A percentile compares a stretch with the other conserved stretches of the same genome.
Evolutionary conservation across 2,329 filamentous ascomycete species (phyloP).

Genomic region (Boeremia lycopersici): DNA sequence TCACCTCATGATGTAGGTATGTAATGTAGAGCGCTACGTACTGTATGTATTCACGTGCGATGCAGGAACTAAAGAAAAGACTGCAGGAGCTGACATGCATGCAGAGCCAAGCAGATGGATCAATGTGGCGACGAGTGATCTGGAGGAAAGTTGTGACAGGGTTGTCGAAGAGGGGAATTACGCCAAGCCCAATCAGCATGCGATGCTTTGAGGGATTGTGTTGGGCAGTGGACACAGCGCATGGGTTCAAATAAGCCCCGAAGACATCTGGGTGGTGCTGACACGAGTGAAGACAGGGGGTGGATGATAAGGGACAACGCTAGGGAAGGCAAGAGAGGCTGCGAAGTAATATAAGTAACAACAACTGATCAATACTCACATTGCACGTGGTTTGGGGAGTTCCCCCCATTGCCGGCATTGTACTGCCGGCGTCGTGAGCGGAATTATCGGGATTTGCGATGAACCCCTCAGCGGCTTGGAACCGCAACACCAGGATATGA

Average conservation of each 20-base stretch:
- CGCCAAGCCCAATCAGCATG: not conserved
- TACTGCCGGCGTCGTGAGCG: not conserved
- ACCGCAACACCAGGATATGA: not conserved
- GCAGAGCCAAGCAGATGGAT: not conserved
- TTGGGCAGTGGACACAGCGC: not conserved
- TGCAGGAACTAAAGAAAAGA: not conserved
- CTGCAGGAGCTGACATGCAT: not conserved
- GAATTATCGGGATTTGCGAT: not conserved
- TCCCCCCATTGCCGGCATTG: not conserved
- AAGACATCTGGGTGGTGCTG: not conserved
- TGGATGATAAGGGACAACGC: not conserved
- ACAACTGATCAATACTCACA: not conserved
- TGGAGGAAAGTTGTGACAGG: not conserved
- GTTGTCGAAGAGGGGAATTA: not conserved
- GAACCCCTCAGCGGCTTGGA: constrained; percentile 5
- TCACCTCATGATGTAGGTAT: not conserved
- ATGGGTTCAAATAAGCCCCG: not conserved
- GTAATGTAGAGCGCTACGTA: no score
- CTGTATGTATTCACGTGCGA: not conserved
- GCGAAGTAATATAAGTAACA: not conserved
- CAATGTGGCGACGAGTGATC: not conserved
- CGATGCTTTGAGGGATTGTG: not conserved
- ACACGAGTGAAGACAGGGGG: not conserved
- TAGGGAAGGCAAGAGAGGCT: not conserved
- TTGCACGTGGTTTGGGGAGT: not conserved